Evolutionary conservation across 306 rosid genomes (phyloP).

Genomic region (Oxytropis ochrocephala): DNA sequence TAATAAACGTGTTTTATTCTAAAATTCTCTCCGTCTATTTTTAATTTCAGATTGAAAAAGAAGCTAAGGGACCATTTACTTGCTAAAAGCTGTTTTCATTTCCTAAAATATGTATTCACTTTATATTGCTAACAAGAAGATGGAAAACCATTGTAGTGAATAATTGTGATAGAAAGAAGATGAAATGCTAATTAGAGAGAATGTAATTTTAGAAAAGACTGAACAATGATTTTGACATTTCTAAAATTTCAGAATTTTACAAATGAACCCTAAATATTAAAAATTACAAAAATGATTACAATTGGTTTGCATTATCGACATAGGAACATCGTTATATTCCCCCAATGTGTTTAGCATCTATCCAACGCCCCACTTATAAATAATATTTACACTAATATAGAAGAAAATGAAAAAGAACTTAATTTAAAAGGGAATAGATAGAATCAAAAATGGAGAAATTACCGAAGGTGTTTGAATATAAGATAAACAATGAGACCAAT

Average conservation of each 20-base stretch:
- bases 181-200: no score
- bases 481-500: slow-evolving; percentile 84
- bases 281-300: background rate
- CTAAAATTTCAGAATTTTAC: no score
- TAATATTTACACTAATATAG: background rate
- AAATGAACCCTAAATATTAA: no score
- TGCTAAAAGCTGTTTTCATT: no score
- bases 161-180: no score
- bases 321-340: background rate
- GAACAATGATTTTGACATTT: no score
- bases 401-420: background rate
- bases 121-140: no score
- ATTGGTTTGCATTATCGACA: background rate
- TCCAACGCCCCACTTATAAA: background rate
- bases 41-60: background rate
- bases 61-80: background rate
- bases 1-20: background rate
- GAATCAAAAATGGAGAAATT: background rate
- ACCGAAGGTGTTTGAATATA: slow-evolving; percentile 75
- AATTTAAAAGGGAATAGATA: background rate
- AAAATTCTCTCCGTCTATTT: background rate
- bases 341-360: background rate
- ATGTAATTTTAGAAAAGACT: no score
- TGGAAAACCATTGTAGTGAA: no score
- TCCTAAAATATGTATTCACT: no score